Base-by-base conservation (phyloP, 129 eudicot genomes). In the Calendula officinalis region DNA sequence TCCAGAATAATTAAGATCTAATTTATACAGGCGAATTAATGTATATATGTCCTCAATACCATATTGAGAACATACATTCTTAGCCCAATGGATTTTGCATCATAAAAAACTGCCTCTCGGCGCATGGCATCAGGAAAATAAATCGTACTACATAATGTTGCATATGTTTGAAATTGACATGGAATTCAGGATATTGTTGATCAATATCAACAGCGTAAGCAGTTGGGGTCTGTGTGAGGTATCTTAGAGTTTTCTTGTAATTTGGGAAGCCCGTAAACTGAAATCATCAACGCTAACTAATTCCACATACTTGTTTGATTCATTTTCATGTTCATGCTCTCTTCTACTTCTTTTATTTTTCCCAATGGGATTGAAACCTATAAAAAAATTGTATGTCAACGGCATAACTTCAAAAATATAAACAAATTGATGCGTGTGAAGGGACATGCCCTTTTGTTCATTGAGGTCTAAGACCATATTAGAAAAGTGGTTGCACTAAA, bases 231-330 rank as follows among this genome's bases (percentile, higher is more conserved):
- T 46, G 60, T 5, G 16, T 50, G 3, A 71, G 60, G 64, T 30
- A 37, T 71, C 68, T 38, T 5, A 65, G 16, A 1, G 74, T 66
- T 77, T 52, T 77, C 22, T 60, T 68, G 33, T 64, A 65, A 53
- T 66, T 27, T 5, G 7, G 5, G 22, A 71, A 65, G 5, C 82
- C 74, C 70, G 66, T 44, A 44, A 77, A 40, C 36, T 78, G 37
- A 75, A 80, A 32, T 80, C 71, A 56, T 80, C 85, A 0, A 52
- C 54, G 3, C 78, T 78, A 13, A 55, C 70, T 7, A 78, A 12
- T 62, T 78, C 70, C 50, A 72, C 7, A 5, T 72, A 78, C 17
- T 66, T 77, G 41, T 64, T 46, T 42, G 70, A 66, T 43, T 44
- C 5, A 35, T 71, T 63, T 71, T 66, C 38, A 37, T 10, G 33